These are phyloP conservation scores for Stephanodiscus triporus DNA, from an alignment of 108 stramenopile species.

Conservation along the genomic window DNA sequence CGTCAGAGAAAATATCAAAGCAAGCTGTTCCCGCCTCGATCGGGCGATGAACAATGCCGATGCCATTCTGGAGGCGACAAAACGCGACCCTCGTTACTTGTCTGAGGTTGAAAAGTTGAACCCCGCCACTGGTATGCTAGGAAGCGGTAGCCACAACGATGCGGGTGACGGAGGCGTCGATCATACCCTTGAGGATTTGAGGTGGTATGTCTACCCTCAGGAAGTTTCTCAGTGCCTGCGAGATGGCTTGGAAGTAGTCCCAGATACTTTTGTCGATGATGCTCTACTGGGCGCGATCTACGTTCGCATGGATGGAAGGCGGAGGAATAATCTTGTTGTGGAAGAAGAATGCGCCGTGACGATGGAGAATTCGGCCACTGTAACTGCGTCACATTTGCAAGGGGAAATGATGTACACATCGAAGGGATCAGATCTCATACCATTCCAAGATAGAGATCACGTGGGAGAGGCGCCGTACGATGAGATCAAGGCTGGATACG, in stretches of 20 bases:
- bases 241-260: constrained; percentile 58
- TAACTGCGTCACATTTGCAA: not conserved
- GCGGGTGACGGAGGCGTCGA: constrained; percentile 36
- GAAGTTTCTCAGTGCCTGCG: constrained; percentile 58
- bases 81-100: constrained; percentile 62
- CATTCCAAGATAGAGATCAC: constrained; percentile 81
- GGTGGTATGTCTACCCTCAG: constrained; percentile 84
- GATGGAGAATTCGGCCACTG: not conserved
- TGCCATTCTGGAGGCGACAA: constrained; percentile 55
- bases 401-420: not conserved
- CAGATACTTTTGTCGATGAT: constrained; percentile 54
- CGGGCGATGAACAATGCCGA: constrained; percentile 69
- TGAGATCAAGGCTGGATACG: constrained; percentile 71
- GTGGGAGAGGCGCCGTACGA: constrained; percentile 65
- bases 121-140: constrained; percentile 48
- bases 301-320: constrained; percentile 28
- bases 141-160: constrained; percentile 43
- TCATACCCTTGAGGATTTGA: constrained; percentile 61
- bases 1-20: constrained; percentile 1
- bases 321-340: not conserved
- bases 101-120: constrained; percentile 81
- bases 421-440: constrained; percentile 20
- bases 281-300: constrained; percentile 54
- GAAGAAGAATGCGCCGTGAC: constrained; percentile 10
- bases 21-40: constrained; percentile 36